phyloP scores from a whole-genome alignment of 2,329 filamentous ascomycete species.

The Colletotrichum shisoi region DNA sequence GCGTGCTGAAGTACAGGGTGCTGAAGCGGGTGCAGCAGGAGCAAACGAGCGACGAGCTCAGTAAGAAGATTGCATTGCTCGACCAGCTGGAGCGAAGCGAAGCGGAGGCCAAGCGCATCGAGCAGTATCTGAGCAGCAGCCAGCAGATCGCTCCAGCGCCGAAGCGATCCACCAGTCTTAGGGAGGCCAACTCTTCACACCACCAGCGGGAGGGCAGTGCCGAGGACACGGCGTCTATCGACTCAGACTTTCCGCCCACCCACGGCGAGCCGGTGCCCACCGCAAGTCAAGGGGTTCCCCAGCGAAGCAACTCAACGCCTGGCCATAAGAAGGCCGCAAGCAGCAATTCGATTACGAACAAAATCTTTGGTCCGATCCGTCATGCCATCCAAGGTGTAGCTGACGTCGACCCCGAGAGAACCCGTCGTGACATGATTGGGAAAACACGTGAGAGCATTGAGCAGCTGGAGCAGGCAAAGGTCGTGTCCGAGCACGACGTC shows the following conservation, averaged over 20 bases:
- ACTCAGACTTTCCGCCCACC: slow-evolving; percentile 93
- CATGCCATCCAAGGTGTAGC: slow-evolving; percentile 97
- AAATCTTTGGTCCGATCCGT: slow-evolving; percentile 93
- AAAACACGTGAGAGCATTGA: slow-evolving; percentile 90
- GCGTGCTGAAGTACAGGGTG: slow-evolving; percentile 86
- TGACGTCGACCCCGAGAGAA: slow-evolving; percentile 93
- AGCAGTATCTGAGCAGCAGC: slow-evolving; percentile 84
- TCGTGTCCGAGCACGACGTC: slow-evolving; percentile 88
- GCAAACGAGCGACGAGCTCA: slow-evolving; percentile 91
- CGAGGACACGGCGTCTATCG: slow-evolving; percentile 87
- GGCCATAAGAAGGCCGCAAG: slow-evolving; percentile 82
- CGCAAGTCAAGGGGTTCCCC: slow-evolving; percentile 74
- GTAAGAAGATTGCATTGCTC: slow-evolving; percentile 82
- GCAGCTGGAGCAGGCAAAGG: slow-evolving; percentile 88
- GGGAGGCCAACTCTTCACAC: slow-evolving; percentile 57
- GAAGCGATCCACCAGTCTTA: slow-evolving; percentile 69
- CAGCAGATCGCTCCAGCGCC: slow-evolving; percentile 69
- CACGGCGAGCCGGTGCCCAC: slow-evolving; percentile 80
- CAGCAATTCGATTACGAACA: slow-evolving; percentile 89
- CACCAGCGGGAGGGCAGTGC: slow-evolving; percentile 63
- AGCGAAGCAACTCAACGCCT: slow-evolving; percentile 55
- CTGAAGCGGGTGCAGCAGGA: slow-evolving; percentile 96
- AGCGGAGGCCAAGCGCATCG: slow-evolving; percentile 88
- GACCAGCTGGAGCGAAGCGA: slow-evolving; percentile 94
- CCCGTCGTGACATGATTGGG: slow-evolving; percentile 89